Evolutionary conservation across 306 rosid species (phyloP), one percentile per base, ranked within the genome.

Genomic region (Prunus davidiana): DNA sequence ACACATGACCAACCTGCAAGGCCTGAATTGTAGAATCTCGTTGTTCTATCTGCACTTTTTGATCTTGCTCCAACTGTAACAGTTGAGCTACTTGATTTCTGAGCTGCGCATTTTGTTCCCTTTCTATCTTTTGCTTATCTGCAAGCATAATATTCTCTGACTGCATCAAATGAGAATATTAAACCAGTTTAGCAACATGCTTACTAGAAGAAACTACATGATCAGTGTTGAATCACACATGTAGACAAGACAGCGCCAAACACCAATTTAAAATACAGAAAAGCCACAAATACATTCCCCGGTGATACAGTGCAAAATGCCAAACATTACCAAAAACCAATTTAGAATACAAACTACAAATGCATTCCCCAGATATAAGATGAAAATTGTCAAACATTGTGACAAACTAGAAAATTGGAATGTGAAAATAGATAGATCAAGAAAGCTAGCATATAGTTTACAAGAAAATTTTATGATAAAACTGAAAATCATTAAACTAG

Each of bases 21-120:
- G 83, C 84, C 83, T 87, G 88, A 82, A 92, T 90, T 46, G 89
- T 86, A 78, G 86, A 86, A 84, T 95, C 97, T 83, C 82, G 78
- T 74, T 90, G 91, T 75, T 90, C 93, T 47, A 95, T 89, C 89
- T 87, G 90, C 81, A 87, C 76, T 58, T 90, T 92, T 58, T 92
- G 84, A 54, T 90, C 98, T 87, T 95, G 97, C 86, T 92, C 97
- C 84, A 78, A 81, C 86, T 82, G 90, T 82, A 89, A 81, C 70
- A 95, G 88, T 69, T 92, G 97, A 84, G 97, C 90, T 73, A 95
- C 97, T 92, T 92, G 97, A 89, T 83, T 88, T 87, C 90, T 86
- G 76, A 92, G 88, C 90, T 88, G 96, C 73, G 84, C 84, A 76
- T 88, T 95, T 83, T 95, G 97, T 76, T 95, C 98, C 84, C 89